phyloP scores from a whole-genome alignment of 2,329 filamentous ascomycete species.

The Tolypocladium album region DNA sequence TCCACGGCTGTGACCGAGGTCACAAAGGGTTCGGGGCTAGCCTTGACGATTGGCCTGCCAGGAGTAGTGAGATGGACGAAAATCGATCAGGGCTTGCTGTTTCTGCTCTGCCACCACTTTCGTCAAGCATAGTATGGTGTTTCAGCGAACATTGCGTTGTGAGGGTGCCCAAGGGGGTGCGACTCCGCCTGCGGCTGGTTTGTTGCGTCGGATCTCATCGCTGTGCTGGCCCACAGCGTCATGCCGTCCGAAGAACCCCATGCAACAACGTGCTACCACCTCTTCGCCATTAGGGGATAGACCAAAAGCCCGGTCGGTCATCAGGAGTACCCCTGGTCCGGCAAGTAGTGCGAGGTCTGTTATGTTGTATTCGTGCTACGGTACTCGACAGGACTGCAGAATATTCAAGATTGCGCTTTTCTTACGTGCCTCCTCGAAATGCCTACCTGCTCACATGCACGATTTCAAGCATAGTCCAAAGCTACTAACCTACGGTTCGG shows the following conservation, averaged over 20 bases:
- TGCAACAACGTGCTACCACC: not conserved
- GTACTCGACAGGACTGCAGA: not conserved
- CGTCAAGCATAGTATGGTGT: not conserved
- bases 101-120: not conserved
- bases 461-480: too few relatives aligned
- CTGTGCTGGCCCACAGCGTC: not conserved
- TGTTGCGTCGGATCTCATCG: not conserved
- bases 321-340: not conserved
- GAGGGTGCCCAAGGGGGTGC: not conserved
- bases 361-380: not conserved
- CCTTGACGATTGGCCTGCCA: not conserved
- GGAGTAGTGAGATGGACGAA: not conserved
- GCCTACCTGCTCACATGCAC: too few relatives aligned
- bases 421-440: too few relatives aligned
- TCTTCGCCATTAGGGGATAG: not conserved
- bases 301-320: not conserved
- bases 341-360: not conserved
- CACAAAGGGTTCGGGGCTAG: not conserved
- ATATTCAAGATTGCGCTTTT: too few relatives aligned
- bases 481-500: too few relatives aligned
- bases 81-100: not conserved
- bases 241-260: not conserved
- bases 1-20: not conserved
- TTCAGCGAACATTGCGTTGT: not conserved
- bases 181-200: not conserved